These are phyloP conservation scores for Colletotrichum coccodes DNA, from an alignment of 2,329 filamentous ascomycete species.

Conservation along the genomic window DNA sequence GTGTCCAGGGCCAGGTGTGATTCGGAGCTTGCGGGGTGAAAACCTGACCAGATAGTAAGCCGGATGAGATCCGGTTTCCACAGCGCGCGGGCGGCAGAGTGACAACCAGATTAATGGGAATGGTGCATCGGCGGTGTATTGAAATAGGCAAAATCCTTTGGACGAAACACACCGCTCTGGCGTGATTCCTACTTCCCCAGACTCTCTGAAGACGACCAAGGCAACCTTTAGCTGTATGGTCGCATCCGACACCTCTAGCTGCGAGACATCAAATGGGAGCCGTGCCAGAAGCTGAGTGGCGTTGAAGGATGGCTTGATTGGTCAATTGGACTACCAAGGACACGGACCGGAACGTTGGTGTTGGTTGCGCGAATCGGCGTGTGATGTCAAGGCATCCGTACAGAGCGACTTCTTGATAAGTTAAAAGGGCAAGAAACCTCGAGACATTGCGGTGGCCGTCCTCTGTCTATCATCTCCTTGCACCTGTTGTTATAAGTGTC, in stretches of 20 bases:
- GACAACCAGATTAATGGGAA: neutral
- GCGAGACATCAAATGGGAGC: conserved; percentile 19
- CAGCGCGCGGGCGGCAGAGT: neutral
- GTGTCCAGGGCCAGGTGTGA: neutral
- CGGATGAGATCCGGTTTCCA: neutral
- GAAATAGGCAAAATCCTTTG: neutral
- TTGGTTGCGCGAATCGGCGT: too few relatives aligned
- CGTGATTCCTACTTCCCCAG: neutral
- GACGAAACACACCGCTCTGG: neutral
- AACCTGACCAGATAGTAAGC: neutral
- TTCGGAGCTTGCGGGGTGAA: conserved; percentile 5
- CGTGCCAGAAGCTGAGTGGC: neutral
- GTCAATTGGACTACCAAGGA: conserved; percentile 1
- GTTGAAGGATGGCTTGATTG: neutral
- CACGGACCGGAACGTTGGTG: neutral
- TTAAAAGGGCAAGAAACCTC: too few relatives aligned
- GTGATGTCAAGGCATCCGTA: neutral
- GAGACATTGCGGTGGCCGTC: neutral
- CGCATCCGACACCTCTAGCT: conserved; percentile 12
- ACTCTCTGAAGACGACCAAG: neutral
- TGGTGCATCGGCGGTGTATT: neutral
- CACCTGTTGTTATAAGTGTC: neutral
- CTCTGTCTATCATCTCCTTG: neutral
- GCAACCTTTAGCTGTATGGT: neutral
- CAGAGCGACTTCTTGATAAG: neutral